Evolutionary conservation across 2,329 filamentous ascomycete species (phyloP), one percentile per base, ranked within the genome.

Genomic region (Blastomyces parvus): DNA sequence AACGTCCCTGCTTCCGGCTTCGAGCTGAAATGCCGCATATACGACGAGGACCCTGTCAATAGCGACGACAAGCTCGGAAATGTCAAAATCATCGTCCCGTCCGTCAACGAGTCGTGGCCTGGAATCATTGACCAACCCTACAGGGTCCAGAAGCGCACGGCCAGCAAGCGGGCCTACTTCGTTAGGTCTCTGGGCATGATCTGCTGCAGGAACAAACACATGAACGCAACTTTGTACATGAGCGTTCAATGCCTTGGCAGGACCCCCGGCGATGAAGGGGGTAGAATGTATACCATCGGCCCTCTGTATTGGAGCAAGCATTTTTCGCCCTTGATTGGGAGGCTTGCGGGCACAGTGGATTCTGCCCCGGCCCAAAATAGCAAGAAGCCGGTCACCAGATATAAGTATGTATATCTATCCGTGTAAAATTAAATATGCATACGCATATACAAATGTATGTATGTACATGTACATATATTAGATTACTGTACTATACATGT

Each of bases 1-100:
- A 95, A 96, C 68, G 83, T 97, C 1, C 92, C 93, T 0, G 80
- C 86, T 0, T 85, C 83, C 0, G 92, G 92, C 3, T 96, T 96
- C 77, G 83, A 82, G 63, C 82, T 97, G 68, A 96, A 96, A 73
- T 91, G 90, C 65, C 84, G 90, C 61, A 77, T 97, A 22, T 95
- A 92, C 76, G 93, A 97, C 71, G 93, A 97, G 74, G 93, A 97
- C 75, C 86, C 87, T 42, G 85, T 87, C 1, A 90, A 97, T 73
- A 85, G 88, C 67, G 89, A 97, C 72, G 93, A 97, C 76, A 83
- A 90, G 33, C 82, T 97, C 25, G 93, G 93, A 13, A 95, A 94
- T 71, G 90, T 90, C 3, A 91, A 91, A 57, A 79, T 96, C 62
- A 76, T 83, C 22, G 84, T 89, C 0, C 76, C 81, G 13, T 72